Evolutionary conservation across 2,329 filamentous ascomycete genomes (phyloP), one percentile per base, ranked within the genome.

Genomic region (Capronia americana): DNA sequence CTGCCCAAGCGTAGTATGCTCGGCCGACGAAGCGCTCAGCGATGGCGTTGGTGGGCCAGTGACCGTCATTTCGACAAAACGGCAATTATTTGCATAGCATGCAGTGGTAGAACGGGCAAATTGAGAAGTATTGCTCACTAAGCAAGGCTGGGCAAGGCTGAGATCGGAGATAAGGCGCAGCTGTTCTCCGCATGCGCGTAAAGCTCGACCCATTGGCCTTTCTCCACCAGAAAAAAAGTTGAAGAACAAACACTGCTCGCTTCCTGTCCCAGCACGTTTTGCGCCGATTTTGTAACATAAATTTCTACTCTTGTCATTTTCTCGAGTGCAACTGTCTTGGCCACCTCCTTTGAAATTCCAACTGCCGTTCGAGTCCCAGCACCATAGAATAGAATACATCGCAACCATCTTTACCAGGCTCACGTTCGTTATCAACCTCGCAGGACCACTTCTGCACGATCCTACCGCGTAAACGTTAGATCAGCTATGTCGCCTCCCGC

Each of bases 401-500:
- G 38, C 38, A 53, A 53, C 11, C 20, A 26, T 28, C 23, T 53
- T 26, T 20, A 4, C 53, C 17, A 10, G 34, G 30, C 2, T 30
- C 28, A 30, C 28, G n/a, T 28, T 14, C 26, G 8, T 17, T 23
- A 20, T 28, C 28, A 4, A 26, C 7, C 58, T 2, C 30, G n/a
- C 30, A 30, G 38, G 2, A 44, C 38, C 24, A 14, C 8, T 12
- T 14, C 46, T 23, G 28, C 58, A 26, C 58, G 11, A 34, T 62
- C 38, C 38, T 44, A 32, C 3, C 32, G 7, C 28, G 17, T 26
- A 10, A 44, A 24, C 28, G 12, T 34, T 20, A n/a, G 10, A 23
- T 34, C 44, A 8, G 57, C 12, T 32, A 71, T 71, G 69, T 71
- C 69, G 28, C 69, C 69, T 63, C 69, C 69, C 24, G 63, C 69